These are phyloP conservation scores for Neoboletus magnificus DNA, from an alignment of 768 basidiomycete genomes.

Conservation along the genomic window DNA sequence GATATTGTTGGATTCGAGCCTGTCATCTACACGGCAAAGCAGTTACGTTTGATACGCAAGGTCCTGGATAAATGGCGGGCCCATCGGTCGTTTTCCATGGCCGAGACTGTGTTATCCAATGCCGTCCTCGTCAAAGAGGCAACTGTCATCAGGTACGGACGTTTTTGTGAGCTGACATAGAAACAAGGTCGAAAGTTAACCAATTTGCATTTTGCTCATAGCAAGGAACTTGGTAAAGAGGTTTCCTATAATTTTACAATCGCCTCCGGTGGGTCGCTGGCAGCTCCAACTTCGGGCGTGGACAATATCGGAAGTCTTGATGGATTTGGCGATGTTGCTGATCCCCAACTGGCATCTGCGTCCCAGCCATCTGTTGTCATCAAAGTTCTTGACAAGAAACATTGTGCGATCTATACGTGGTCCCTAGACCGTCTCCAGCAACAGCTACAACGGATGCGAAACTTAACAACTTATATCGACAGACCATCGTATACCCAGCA, in stretches of 20 bases:
- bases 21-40: conserved; percentile 75
- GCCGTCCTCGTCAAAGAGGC: conserved; percentile 92
- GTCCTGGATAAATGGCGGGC: conserved; percentile 84
- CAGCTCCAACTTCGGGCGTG: conserved; percentile 75
- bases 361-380: conserved; percentile 83
- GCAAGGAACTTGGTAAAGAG: conserved; percentile 82
- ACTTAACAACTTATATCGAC: conserved; percentile 84
- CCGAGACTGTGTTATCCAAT: conserved; percentile 79
- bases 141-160: conserved; percentile 77
- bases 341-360: conserved; percentile 67
- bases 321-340: conserved; percentile 91
- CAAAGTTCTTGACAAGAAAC: conserved; percentile 86
- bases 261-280: conserved; percentile 76
- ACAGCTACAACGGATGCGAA: conserved; percentile 90
- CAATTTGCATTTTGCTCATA: conserved; percentile 30
- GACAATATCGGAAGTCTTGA: conserved; percentile 85
- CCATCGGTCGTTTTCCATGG: conserved; percentile 87
- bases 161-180: not conserved
- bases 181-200: conserved; percentile 1
- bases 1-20: conserved; percentile 70
- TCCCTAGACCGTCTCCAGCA: conserved; percentile 84
- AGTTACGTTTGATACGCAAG: conserved; percentile 78
- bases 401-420: conserved; percentile 90
- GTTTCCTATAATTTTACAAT: conserved; percentile 93
- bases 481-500: conserved; percentile 92